A percentile compares a stretch with the other conserved stretches of the same genome.
phyloP scores from a whole-genome alignment of 495 filamentous ascomycete species.

The Cairneyella variabilis region DNA sequence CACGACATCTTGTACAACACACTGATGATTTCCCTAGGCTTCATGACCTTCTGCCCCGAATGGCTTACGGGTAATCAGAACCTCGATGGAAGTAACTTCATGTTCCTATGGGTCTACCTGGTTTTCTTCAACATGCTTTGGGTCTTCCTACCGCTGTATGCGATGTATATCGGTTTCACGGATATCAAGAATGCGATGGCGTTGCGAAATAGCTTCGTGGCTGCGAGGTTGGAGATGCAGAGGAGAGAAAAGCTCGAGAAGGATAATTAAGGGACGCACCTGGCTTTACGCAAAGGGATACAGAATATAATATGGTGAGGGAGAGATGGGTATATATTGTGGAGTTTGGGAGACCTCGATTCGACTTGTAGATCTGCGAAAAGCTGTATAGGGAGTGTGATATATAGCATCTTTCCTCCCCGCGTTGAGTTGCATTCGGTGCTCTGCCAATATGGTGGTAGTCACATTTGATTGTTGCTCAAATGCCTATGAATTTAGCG shows the following conservation, averaged over 20 bases:
- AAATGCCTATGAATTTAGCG: too few species aligned
- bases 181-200: conserved; percentile 57
- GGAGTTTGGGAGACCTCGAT: too few species aligned
- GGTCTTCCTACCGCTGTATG: conserved; percentile 77
- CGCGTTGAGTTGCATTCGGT: too few species aligned
- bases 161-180: conserved; percentile 61
- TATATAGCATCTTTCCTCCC: too few species aligned
- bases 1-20: too few species aligned
- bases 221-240: conserved; percentile 23
- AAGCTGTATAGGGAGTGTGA: too few species aligned
- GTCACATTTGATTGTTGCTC: too few species aligned
- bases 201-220: conserved; percentile 25
- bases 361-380: too few species aligned
- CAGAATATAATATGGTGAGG: too few species aligned
- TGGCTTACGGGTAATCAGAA: conserved; percentile 78
- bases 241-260: conserved; percentile 21
- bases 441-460: too few species aligned
- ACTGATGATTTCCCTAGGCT: conserved; percentile 59
- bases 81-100: conserved; percentile 75
- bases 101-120: conserved; percentile 86
- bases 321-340: too few species aligned
- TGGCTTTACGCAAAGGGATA: too few species aligned
- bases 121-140: conserved; percentile 90
- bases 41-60: conserved; percentile 95
- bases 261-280: not conserved